These are phyloP conservation scores for Aspergillus ibericus DNA, from an alignment of 2,329 filamentous ascomycete species.

Conservation along the genomic window DNA sequence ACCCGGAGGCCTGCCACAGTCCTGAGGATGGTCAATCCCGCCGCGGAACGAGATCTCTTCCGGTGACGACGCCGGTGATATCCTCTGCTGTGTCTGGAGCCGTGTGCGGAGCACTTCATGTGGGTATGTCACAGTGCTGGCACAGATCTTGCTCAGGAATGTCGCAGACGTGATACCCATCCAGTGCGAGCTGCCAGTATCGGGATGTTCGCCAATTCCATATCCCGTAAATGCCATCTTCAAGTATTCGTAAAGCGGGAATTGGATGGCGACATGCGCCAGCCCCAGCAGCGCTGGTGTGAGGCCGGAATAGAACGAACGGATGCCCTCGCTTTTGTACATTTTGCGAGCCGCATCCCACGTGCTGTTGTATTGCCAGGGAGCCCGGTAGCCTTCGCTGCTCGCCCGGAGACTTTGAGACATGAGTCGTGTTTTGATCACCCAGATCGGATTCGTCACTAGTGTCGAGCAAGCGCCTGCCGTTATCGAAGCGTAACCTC, in stretches of 20 bases:
- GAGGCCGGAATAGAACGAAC: constrained; percentile 92
- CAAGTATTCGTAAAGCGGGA: constrained; percentile 91
- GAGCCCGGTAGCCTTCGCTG: constrained; percentile 51
- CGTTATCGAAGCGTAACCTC: constrained; percentile 84
- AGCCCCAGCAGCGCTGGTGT: constrained; percentile 88
- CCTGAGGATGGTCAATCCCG: constrained; percentile 39
- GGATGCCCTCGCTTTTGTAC: constrained; percentile 84
- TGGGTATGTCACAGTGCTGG: constrained; percentile 92
- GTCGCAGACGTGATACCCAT: constrained; percentile 82
- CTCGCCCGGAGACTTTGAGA: constrained; percentile 69
- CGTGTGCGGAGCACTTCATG: constrained; percentile 94
- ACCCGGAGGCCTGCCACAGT: constrained; percentile 47
- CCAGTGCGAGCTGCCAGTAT: constrained; percentile 68
- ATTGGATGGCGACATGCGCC: constrained; percentile 94
- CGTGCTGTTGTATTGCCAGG: constrained; percentile 88
- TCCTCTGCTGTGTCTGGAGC: constrained; percentile 86
- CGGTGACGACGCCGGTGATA: constrained; percentile 47
- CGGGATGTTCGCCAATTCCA: constrained; percentile 73
- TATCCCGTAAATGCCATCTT: constrained; percentile 88
- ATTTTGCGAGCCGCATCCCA: constrained; percentile 92
- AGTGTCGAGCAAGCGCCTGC: constrained; percentile 92
- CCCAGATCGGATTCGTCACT: constrained; percentile 97
- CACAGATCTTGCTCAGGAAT: constrained; percentile 89
- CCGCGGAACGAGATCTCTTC: constrained; percentile 54
- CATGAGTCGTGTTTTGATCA: constrained; percentile 98